phyloP scores from a whole-genome alignment of 2,329 filamentous ascomycete species.

The Colletotrichum aenigma region DNA sequence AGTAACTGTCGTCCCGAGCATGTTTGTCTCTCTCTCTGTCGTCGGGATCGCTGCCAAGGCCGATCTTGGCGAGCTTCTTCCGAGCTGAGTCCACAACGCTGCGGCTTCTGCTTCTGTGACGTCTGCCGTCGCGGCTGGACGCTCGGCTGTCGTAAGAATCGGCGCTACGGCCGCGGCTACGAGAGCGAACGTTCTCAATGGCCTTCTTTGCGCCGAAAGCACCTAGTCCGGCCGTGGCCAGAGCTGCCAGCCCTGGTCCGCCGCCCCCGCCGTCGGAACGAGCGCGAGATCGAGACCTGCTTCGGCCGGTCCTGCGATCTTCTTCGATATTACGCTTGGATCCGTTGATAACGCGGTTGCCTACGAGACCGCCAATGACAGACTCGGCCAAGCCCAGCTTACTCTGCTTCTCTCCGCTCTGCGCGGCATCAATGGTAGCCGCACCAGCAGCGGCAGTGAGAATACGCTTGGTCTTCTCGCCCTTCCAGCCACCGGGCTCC shows the following conservation, averaged over 20 bases:
- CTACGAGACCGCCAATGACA: slow-evolving; percentile 85
- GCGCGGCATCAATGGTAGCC: slow-evolving; percentile 81
- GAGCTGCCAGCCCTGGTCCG: slow-evolving; percentile 60
- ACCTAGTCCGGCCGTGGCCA: slow-evolving; percentile 66
- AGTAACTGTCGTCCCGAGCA: slow-evolving; percentile 48
- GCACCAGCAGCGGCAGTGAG: slow-evolving; percentile 87
- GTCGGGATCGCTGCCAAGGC: slow-evolving; percentile 56
- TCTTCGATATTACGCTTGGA: slow-evolving; percentile 69
- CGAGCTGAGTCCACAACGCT: slow-evolving; percentile 69
- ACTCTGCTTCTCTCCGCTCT: slow-evolving; percentile 74
- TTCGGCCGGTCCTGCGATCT: slow-evolving; percentile 64
- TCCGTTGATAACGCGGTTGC: slow-evolving; percentile 86
- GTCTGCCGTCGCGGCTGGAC: slow-evolving; percentile 6
- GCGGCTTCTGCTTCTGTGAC: slow-evolving; percentile 59
- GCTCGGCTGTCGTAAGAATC: slow-evolving; percentile 49
- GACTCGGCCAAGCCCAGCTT: slow-evolving; percentile 86
- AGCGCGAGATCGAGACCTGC: slow-evolving; percentile 71
- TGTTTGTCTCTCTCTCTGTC: slow-evolving; percentile 38
- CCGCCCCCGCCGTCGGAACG: slow-evolving; percentile 56
- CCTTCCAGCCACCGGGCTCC: slow-evolving; percentile 86
- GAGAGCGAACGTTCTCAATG: slow-evolving; percentile 53
- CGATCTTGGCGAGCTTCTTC: slow-evolving; percentile 64
- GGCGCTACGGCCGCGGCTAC: slow-evolving; percentile 56
- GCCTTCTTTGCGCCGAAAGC: slow-evolving; percentile 67
- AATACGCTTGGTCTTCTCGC: slow-evolving; percentile 89